Base-by-base conservation (phyloP, 2,329 filamentous ascomycete genomes). In the Colletotrichum brevisporum region DNA sequence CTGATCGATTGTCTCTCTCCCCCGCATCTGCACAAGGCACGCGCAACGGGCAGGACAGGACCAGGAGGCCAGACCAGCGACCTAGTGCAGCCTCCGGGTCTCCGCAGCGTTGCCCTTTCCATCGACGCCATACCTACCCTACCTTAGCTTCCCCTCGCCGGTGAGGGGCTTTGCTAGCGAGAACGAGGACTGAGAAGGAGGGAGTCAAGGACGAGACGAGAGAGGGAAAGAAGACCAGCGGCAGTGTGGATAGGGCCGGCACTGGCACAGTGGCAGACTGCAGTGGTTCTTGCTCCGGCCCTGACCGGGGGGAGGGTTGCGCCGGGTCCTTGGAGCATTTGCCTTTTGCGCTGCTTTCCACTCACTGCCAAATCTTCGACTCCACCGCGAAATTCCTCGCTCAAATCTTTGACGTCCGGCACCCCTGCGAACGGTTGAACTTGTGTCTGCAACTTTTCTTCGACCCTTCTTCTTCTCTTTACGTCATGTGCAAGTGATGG, bases 371-470 rank as follows among this genome's bases (percentile, higher is more conserved):
- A 43, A 43, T 31, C 45, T 18, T 60, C 62, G 47, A 54, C 66
- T 66, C 62, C 66, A 69, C 66, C 66, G 66, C 66, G 66, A 66
- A 60, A 69, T 69, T 50, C 45, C 62, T 69, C 66, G 66, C 66
- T 69, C 66, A 61, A 69, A 69, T 63, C 56, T 54, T 66, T 60
- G 45, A 66, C 55, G 50, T 39, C 56, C 66, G 55, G 36, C 62
- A 64, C 41, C 60, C 62, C 55, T 66, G 67, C 61, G 67, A 36
- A 55, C 62, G 45, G 51, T n/a, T 36, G 45, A 43, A 66, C 62
- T 51, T 65, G 50, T 56, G 55, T 69, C 43, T 63, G 36, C 43
- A 55, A 47, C 60, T 48, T 48, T 41, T 58, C 48, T 52, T 60
- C 43, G 56, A 59, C 50, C 45, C 54, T 52, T 67, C 53, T 43